Conservation (phyloP, 129 eudicot genomes). For the Smallanthus sonchifolius region DNA sequence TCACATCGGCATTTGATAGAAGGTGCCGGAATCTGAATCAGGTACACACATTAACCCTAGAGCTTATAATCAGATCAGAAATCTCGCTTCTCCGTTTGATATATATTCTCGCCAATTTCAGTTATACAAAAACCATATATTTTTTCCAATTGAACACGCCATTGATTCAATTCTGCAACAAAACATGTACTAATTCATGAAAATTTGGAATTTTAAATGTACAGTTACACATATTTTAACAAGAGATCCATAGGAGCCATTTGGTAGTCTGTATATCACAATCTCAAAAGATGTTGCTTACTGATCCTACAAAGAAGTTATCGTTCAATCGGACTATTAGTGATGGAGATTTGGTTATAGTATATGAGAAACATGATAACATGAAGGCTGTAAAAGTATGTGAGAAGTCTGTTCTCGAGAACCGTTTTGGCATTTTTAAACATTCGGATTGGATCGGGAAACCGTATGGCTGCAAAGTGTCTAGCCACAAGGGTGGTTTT, state of each 20-base stretch:
- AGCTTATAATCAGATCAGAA: not conserved
- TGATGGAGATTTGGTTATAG: conserved; percentile 78
- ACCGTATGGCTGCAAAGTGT: conserved; percentile 83
- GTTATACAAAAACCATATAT: not conserved
- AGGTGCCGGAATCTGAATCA: conserved; percentile 19
- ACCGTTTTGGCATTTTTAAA: conserved; percentile 78
- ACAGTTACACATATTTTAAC: not conserved
- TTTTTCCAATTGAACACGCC: not conserved
- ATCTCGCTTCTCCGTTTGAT: not conserved
- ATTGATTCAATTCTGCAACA: not conserved
- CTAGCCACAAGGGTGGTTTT: conserved; percentile 74
- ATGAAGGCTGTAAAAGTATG: conserved; percentile 80
- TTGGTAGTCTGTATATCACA: not conserved
- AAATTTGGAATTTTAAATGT: not conserved
- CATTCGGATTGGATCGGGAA: conserved; percentile 89
- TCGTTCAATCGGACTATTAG: conserved; percentile 53
- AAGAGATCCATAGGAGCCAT: not conserved
- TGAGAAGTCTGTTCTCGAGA: conserved; percentile 51
- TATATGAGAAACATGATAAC: conserved; percentile 66
- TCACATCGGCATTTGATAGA: conserved; percentile 8
- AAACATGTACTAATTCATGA: not conserved
- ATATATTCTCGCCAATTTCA: not conserved
- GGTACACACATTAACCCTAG: not conserved
- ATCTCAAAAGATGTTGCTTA: conserved; percentile 39
- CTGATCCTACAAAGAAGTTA: conserved; percentile 38